These are phyloP conservation scores for Neocallimastix lanati DNA, from an alignment of 192 early-diverging fungal genomes.

Conservation along the genomic window DNA sequence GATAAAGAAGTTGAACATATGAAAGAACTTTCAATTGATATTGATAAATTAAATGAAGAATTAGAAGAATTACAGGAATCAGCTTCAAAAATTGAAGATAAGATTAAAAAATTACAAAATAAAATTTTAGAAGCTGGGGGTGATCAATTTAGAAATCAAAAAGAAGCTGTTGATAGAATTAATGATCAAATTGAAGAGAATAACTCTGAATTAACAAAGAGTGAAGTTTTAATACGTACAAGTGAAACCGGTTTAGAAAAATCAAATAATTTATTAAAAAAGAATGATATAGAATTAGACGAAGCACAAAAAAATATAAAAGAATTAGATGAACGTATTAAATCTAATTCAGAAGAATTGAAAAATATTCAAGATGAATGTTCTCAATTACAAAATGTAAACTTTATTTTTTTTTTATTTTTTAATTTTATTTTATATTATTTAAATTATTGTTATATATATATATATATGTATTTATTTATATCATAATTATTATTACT, in stretches of 20 bases:
- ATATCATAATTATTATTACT: too few relatives aligned
- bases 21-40: slow-evolving; percentile 17
- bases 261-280: slow-evolving; percentile 37
- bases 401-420: too few relatives aligned
- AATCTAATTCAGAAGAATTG: not conserved
- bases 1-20: slow-evolving; percentile 12
- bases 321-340: slow-evolving; percentile 20
- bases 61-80: slow-evolving; percentile 31
- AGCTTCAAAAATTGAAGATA: slow-evolving; percentile 45
- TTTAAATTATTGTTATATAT: too few relatives aligned
- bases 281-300: slow-evolving; percentile 41
- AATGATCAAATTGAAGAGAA: slow-evolving; percentile 51
- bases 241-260: slow-evolving; percentile 58
- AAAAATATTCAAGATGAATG: not conserved
- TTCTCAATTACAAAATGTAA: not conserved
- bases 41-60: slow-evolving; percentile 18
- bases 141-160: slow-evolving; percentile 67
- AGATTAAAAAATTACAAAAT: slow-evolving; percentile 65
- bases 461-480: too few relatives aligned
- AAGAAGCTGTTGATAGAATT: slow-evolving; percentile 62
- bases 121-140: slow-evolving; percentile 78
- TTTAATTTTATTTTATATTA: too few relatives aligned
- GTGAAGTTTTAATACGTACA: slow-evolving; percentile 50
- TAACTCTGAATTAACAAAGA: slow-evolving; percentile 51
- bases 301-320: slow-evolving; percentile 44